Base-by-base conservation (phyloP, 2,329 filamentous ascomycete genomes). In the Colletotrichum chrysophilum region DNA sequence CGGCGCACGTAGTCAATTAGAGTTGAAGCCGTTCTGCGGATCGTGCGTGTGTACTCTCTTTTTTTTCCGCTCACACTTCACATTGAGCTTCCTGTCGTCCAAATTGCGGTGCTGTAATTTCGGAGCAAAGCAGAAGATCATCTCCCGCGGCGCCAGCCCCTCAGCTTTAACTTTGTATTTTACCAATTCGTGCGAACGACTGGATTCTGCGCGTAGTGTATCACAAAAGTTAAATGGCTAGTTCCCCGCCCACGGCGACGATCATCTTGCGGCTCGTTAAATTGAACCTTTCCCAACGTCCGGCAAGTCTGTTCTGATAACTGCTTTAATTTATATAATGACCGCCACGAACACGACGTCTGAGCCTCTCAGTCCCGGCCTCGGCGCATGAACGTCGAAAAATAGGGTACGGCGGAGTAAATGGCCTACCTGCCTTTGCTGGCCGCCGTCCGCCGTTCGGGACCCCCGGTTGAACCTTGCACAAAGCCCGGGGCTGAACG, bases 21-120 rank as follows among this genome's bases (percentile, higher is more conserved):
- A 73, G 64, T 73, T 65, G 65, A 65, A 58, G 74, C 64, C 73
- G 70, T 74, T 30, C n/a, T 65, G 64, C 36, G 70, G 70, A 73
- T 68, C 74, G 74, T 73, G 52, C 56, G 52, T 34, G 12, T 34
- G n/a, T 13, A 8, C 48, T 26, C 16, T 34, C 18, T n/a, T 0
- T 7, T 61, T 21, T 28, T n/a, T n/a, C 32, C 32, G 32, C 32
- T 21, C 36, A 43, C 24, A 34, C 69, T 34, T 34, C 34, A 36
- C 34, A 36, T 16, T 16, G 34, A 16, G 43, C 43, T 21, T 2
- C 1, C 43, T 21, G 43, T 48, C 43, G 3, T 48, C 43, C 43
- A 48, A 48, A 48, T 48, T 48, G 43, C 43, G 43, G 43, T 48
- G 38, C 38, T 21, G 43, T 12, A 48, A 48, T 48, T 48, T 48